phyloP scores from a whole-genome alignment of 768 basidiomycete species.

The Mycena epipterygia region DNA sequence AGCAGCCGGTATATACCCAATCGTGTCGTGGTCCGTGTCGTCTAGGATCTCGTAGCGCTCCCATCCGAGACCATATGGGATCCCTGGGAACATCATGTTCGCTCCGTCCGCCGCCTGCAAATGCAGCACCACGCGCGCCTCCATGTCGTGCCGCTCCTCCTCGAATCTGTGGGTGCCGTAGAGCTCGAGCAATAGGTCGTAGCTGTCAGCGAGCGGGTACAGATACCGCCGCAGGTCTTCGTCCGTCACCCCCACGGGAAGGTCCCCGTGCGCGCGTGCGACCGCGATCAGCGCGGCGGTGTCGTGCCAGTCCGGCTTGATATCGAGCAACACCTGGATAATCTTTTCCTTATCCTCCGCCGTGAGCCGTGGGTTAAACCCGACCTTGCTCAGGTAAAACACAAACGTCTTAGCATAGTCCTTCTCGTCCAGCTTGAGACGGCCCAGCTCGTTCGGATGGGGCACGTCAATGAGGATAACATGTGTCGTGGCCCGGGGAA shows the following conservation, averaged over 20 bases:
- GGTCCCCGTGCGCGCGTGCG: slow-evolving; percentile 2
- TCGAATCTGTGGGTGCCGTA: neutral
- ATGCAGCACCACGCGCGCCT: slow-evolving; percentile 13
- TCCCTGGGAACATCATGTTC: neutral
- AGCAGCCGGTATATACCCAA: slow-evolving; percentile 9
- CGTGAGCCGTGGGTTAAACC: neutral
- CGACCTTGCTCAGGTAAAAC: neutral
- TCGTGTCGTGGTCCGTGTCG: slow-evolving; percentile 13
- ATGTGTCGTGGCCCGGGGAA: slow-evolving; percentile 13
- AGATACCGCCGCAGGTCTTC: neutral
- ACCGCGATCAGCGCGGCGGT: neutral
- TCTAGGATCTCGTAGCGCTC: slow-evolving; percentile 18
- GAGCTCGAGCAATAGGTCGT: neutral
- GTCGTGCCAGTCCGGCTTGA: slow-evolving; percentile 25
- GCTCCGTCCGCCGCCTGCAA: slow-evolving; percentile 14
- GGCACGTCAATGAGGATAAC: slow-evolving; percentile 14
- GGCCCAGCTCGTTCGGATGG: neutral
- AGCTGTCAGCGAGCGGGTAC: neutral
- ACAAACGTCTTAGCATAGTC: neutral
- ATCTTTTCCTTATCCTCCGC: neutral
- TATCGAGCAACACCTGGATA: slow-evolving; percentile 1
- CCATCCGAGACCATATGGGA: slow-evolving; percentile 16
- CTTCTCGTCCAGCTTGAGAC: neutral
- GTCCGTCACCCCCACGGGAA: neutral
- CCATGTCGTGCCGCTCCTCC: slow-evolving; percentile 13